Base-by-base conservation (phyloP, 768 basidiomycete species). In the Lenzites betulinus region DNA sequence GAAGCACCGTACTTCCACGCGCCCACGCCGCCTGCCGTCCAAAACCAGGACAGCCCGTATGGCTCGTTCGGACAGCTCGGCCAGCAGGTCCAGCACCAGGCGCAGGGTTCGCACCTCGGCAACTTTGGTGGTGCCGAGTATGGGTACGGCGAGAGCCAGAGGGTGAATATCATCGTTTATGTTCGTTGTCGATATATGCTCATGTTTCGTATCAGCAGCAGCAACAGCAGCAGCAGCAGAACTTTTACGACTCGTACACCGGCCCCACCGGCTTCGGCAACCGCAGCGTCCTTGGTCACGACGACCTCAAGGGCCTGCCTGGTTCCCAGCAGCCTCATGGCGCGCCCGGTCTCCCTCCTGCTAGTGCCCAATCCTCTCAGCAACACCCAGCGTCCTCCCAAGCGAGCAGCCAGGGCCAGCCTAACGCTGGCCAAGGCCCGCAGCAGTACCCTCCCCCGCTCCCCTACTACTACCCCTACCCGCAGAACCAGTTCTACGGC, bases 1-100 rank as follows among this genome's bases (percentile, higher is more conserved):
- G 87, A 90, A 8, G 71, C 80, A 2, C 87, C 87, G 5, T 92
- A 90, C 73, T 90, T 89, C 80, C 88, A 92, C 68, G 79, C 87
- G 0, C 83, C 88, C 8, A 92, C 91, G 2, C 91, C 90, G 22
- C 89, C 90, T 57, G 85, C 83, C 18, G 74, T 75, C 26, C 87
- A 87, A 66, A 75, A 77, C 18, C 89, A 90, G 62, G 80, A 83
- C 51, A 86, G 77, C 55, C 77, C 83, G 7, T 89, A 89, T 66
- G 80, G 84, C 42, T 74, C 84, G 1, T 90, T 91, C 67, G 85
- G 87, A n/a, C 86, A 87, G 71, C 79, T 69, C n/a, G 68, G 67
- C 7, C 84, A 86, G 63, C 81, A 79, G 51, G 82, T 84, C 52
- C 86, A 86, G 54, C 83, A 86, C 61, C 86, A 88, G 66, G 81